A percentile compares a stretch with the other conserved stretches of the same genome.
These are phyloP conservation scores for Rhizophagus sp. DNA, from an alignment of 192 early-diverging fungal species.

Conservation along the genomic window DNA sequence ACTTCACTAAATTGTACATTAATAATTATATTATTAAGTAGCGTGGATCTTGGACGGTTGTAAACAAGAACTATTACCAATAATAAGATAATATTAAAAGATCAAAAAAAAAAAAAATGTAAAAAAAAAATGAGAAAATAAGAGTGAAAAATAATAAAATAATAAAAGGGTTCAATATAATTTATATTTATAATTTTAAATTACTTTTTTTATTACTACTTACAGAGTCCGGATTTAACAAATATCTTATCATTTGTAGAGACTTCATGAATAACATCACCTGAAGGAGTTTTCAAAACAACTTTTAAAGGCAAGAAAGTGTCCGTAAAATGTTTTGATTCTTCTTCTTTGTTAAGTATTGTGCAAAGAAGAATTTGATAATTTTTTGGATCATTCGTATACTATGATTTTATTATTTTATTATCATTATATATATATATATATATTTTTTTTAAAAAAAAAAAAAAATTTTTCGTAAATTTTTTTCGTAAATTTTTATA, in stretches of 20 bases:
- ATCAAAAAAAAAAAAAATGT: too few species aligned
- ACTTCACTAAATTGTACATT: background rate
- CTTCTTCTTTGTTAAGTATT: background rate
- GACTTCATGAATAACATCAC: background rate
- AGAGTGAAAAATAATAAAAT: too few species aligned
- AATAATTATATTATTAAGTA: background rate
- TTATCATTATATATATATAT: too few species aligned
- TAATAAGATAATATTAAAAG: too few species aligned
- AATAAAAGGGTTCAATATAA: too few species aligned
- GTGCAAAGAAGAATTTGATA: background rate
- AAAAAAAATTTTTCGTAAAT: background rate
- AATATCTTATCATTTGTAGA: background rate
- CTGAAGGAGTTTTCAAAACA: background rate
- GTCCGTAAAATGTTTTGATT: background rate
- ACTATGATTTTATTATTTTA: background rate
- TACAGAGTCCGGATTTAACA: background rate
- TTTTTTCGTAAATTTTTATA: background rate
- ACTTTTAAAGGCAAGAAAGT: background rate
- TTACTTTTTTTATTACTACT: background rate
- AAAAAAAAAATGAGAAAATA: too few species aligned
- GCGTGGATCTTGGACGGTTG: background rate
- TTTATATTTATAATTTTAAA: too few species aligned
- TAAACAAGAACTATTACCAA: background rate
- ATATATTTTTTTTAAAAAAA: background rate
- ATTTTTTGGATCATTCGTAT: background rate